Evolutionary conservation across 768 basidiomycete genomes (phyloP).

Genomic region (Serendipita sp.): DNA sequence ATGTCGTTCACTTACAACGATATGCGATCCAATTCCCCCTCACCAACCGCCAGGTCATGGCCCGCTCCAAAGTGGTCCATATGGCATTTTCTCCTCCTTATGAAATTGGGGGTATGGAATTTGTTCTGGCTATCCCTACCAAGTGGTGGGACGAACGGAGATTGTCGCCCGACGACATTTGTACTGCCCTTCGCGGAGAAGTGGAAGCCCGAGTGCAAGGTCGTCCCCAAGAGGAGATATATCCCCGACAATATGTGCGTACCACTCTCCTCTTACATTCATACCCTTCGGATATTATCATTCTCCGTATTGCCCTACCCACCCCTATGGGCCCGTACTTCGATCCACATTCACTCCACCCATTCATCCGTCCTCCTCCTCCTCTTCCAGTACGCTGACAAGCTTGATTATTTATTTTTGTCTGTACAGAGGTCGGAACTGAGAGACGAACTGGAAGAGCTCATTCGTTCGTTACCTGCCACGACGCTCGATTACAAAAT

Average conservation of each 20-base stretch:
- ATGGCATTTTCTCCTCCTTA: neutral
- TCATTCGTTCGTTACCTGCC: neutral
- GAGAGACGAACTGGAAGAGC: neutral
- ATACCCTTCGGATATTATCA: too few relatives aligned
- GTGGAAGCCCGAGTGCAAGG: slow-evolving; percentile 1
- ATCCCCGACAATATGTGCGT: neutral
- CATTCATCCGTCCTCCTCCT: neutral
- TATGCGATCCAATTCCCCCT: neutral
- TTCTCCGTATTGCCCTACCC: too few relatives aligned
- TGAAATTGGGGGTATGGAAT: neutral
- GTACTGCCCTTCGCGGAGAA: neutral
- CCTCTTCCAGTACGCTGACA: neutral
- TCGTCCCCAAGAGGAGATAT: neutral
- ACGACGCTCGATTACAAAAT: neutral
- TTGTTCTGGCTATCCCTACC: neutral
- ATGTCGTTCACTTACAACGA: neutral
- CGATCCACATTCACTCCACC: too few relatives aligned
- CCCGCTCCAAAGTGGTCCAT: neutral
- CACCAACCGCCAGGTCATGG: neutral
- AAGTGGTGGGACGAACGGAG: neutral
- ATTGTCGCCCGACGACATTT: neutral
- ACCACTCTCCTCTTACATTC: neutral
- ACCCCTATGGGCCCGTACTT: too few relatives aligned
- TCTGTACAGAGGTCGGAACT: neutral
- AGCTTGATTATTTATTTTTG: too few relatives aligned